A percentile compares a stretch with the other conserved stretches of the same genome.
Conservation (phyloP, 2,329 filamentous ascomycete genomes). For the Cytospora piceae region DNA sequence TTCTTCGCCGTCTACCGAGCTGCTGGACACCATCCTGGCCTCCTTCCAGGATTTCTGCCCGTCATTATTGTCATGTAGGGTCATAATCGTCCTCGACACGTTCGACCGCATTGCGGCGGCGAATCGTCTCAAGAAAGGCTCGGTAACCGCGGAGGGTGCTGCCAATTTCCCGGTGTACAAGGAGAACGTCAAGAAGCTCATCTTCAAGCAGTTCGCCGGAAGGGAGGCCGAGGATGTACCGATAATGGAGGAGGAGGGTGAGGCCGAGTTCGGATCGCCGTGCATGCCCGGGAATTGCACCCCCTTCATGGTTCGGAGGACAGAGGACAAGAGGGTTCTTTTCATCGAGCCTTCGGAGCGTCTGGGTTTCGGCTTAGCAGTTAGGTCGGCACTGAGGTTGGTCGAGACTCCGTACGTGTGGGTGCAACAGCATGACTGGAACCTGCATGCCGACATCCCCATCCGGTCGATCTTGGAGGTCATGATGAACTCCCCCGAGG, state of each 20-base stretch:
- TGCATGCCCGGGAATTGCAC: constrained; percentile 39
- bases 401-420: constrained; percentile 56
- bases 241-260: constrained; percentile 33
- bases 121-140: constrained; percentile 57
- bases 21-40: constrained; percentile 50
- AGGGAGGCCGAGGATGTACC: neutral
- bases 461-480: constrained; percentile 48
- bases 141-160: constrained; percentile 52
- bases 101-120: constrained; percentile 51
- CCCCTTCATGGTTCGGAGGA: constrained; percentile 41
- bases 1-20: constrained; percentile 56
- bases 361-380: constrained; percentile 57
- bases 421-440: constrained; percentile 63
- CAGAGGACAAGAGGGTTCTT: constrained; percentile 43
- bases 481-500: constrained; percentile 43
- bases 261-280: constrained; percentile 54
- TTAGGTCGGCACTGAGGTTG: constrained; percentile 54
- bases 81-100: constrained; percentile 57
- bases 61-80: constrained; percentile 45
- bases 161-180: constrained; percentile 50
- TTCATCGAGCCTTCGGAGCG: constrained; percentile 54
- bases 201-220: constrained; percentile 39
- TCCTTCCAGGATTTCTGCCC: constrained; percentile 51
- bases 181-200: constrained; percentile 48
- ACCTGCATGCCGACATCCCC: constrained; percentile 50